Base-by-base conservation (phyloP, 116 monocot genomes). In the Cymodocea nodosa region DNA sequence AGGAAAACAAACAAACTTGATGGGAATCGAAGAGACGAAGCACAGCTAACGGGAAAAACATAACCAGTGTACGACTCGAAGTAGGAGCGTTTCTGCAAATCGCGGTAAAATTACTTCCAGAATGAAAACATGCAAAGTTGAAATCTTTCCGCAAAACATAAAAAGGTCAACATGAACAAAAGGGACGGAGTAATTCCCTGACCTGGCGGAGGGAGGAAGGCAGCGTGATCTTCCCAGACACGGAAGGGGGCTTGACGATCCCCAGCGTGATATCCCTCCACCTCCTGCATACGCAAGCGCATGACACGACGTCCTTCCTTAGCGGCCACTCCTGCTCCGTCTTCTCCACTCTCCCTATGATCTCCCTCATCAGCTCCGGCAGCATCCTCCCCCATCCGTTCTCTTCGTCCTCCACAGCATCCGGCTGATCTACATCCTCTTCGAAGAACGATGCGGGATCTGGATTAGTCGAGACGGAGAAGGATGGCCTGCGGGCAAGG, bases 121-220 rank as follows among this genome's bases (percentile, higher is more conserved):
- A 11, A 11, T 44, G 11, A 4, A 30, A 30, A 30, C 30, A 30
- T 44, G 0, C 37, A 44, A 44, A 44, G 44, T 44, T 12, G 17
- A 14, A 61, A 35, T 7, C 61, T 17, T 61, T 61, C 36, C 16
- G 16, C 35, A 60, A 35, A 60, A 16, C 25, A 2, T 10, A 8
- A 34, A 60, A 15, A 30, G 13, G 11, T 3, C 30, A 30, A 59
- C 14, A 22, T 23, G 23, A 59, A 59, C 2, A 8, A 60, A 60
- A 35, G 14, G 15, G 37, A 37, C 35, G 5, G 2, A 61, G 15
- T 1, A 35, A 6, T 36, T 18, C 39, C 8, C 65, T 17, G 1
- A 87, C 93, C 93, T 85, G 77, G 67, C 89, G 89, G 67, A 93
- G 85, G 14, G 85, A 89, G 15, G 83, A 84, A 16, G 89, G 93